Conservation (phyloP, 2,329 filamentous ascomycete genomes). For the Aspergillus piperis region DNA sequence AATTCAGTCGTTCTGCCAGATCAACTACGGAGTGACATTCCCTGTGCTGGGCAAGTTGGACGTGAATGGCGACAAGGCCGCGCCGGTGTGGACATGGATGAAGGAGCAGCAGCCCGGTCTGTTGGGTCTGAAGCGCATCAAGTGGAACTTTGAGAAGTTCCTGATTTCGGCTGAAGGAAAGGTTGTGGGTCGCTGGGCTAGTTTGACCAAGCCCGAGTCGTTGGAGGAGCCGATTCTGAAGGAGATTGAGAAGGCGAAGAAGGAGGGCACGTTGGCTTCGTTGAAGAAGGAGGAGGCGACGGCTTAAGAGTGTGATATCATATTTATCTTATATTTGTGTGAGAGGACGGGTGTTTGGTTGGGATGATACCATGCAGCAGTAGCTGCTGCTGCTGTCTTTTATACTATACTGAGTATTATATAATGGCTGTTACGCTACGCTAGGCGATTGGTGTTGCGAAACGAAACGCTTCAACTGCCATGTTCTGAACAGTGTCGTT, state of each 20-base stretch:
- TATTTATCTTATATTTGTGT: conserved; percentile 4
- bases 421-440: not conserved
- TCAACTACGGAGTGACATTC: conserved; percentile 94
- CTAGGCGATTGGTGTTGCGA: not conserved
- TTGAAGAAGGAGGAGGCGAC: conserved; percentile 25
- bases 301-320: conserved; percentile 13
- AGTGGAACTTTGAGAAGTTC: conserved; percentile 99
- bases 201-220: conserved; percentile 79
- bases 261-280: conserved; percentile 35
- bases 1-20: conserved; percentile 80
- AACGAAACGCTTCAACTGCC: not conserved
- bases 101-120: conserved; percentile 74
- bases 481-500: conserved; percentile 1
- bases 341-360: conserved; percentile 4
- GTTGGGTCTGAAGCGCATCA: conserved; percentile 84
- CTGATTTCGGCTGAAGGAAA: conserved; percentile 81
- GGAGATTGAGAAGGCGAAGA: conserved; percentile 64
- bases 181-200: conserved; percentile 84
- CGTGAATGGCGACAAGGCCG: conserved; percentile 83
- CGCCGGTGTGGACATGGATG: conserved; percentile 76
- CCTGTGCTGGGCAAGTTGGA: conserved; percentile 89
- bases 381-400: conserved; percentile 7
- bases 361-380: conserved; percentile 10
- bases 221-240: conserved; percentile 75
- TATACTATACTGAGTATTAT: conserved; percentile 6